Base-by-base conservation (phyloP, 371 early-diverging fungal species). In the Blastocladiella emersonii region DNA sequence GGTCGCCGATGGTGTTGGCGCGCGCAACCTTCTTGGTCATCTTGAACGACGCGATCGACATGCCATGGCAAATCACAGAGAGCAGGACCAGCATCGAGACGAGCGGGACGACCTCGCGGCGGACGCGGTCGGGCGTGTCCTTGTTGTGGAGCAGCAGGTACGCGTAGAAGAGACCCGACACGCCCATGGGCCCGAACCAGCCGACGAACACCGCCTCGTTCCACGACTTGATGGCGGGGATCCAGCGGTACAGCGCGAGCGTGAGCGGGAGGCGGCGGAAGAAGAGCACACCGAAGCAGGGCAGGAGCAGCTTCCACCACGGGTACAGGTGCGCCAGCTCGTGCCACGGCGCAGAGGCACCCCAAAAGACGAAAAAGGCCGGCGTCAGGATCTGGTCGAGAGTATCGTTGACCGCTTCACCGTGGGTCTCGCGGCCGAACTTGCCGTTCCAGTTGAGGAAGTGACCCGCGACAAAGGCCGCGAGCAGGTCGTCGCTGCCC, bases 191-290 rank as follows among this genome's bases (percentile, higher is more conserved):
- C 15, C 55, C 55, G 55, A 55, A 55, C 92, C 93, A 96, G 0
- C 98, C 98, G 32, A 90, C 86, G 72, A 95, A 95, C 3, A 92
- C 68, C 0, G 90, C 92, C 69, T 96, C 94, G 36, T 85, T 81
- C 60, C 75, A 82, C 0, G 76, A 88, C 35, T 79, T 74, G 44
- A 96, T 67, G 1, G 88, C 85, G 0, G 89, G 88, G 59, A 95
- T 85, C 4, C 78, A 70, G 12, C 76, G 75, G 41, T 85, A 80
- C 39, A 90, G 66, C 0, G 78, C 65, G 43, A 92, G 51, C 4
- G 95, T 73, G 48, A 84, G 76, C 0, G 97, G 93, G 5, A 93
- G 70, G 10, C 98, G 79, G 51, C 98, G 80, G 60, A 96, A 74
- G 12, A 90, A 34, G 59, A 98, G 74, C 23, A 98, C 76, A 23